phyloP scores from a whole-genome alignment of 2,329 filamentous ascomycete genomes.

The Penicillium polonicum region DNA sequence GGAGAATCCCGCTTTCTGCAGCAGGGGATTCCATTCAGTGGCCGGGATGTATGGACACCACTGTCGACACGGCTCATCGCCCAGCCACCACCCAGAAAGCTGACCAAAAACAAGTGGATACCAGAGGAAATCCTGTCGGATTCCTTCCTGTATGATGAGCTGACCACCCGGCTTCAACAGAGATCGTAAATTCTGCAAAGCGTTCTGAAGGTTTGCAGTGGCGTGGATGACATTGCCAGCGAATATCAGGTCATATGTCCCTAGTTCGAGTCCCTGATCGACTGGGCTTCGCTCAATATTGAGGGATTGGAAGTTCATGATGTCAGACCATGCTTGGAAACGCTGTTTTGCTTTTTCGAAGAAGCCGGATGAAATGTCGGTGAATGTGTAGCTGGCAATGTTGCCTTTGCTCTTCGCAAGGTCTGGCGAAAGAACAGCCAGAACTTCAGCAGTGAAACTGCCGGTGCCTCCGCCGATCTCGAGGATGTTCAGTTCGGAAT shows the following conservation, averaged over 20 bases:
- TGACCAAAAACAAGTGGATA: conserved; percentile 24
- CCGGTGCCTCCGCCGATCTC: conserved; percentile 36
- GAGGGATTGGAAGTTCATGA: conserved; percentile 31
- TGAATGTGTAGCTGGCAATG: conserved; percentile 29
- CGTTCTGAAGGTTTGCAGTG: conserved; percentile 18
- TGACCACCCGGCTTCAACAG: conserved; percentile 22
- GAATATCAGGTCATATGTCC: conserved; percentile 36
- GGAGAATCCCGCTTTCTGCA: conserved; percentile 18
- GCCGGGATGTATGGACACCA: conserved; percentile 24
- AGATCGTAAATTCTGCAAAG: conserved; percentile 16
- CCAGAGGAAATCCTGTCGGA: conserved; percentile 24
- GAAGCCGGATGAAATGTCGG: conserved; percentile 33
- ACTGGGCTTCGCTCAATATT: conserved; percentile 31
- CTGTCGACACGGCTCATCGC: conserved; percentile 18
- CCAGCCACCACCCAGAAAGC: conserved; percentile 25
- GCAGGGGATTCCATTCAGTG: conserved; percentile 16
- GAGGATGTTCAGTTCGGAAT: conserved; percentile 18
- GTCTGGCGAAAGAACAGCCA: conserved; percentile 18
- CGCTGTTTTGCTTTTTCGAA: conserved; percentile 28
- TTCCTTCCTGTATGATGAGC: conserved; percentile 25
- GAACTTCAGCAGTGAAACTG: conserved; percentile 24
- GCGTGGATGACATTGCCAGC: conserved; percentile 38
- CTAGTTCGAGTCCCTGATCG: conserved; percentile 30
- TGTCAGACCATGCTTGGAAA: conserved; percentile 23
- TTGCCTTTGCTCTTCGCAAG: conserved; percentile 4